These are phyloP conservation scores for Xylaria sp. DNA, from an alignment of 2,329 filamentous ascomycete genomes.

Conservation along the genomic window DNA sequence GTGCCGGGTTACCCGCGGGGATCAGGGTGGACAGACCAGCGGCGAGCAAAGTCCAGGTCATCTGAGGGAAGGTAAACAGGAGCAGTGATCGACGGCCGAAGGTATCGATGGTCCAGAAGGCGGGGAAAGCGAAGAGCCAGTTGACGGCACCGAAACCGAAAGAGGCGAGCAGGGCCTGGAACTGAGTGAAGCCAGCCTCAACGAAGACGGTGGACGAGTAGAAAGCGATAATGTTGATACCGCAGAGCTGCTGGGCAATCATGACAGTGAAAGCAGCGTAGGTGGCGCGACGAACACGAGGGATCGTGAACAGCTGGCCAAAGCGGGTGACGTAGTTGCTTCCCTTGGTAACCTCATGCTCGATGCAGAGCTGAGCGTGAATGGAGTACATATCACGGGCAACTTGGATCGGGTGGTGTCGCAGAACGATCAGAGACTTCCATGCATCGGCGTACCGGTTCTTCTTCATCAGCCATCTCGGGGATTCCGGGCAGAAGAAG, in stretches of 20 bases:
- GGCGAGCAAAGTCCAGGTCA: constrained; percentile 74
- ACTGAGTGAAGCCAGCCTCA: constrained; percentile 65
- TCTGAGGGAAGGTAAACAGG: constrained; percentile 74
- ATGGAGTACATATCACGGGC: constrained; percentile 73
- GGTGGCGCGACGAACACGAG: constrained; percentile 76
- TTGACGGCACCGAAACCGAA: constrained; percentile 74
- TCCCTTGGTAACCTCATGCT: constrained; percentile 61
- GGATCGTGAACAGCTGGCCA: constrained; percentile 74
- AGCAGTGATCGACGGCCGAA: constrained; percentile 71
- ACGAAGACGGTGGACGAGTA: constrained; percentile 74
- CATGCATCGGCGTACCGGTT: constrained; percentile 70
- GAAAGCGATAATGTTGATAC: constrained; percentile 79
- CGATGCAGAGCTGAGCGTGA: constrained; percentile 71
- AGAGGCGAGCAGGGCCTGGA: constrained; percentile 69
- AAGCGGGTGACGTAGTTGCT: constrained; percentile 72
- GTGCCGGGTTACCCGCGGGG: constrained; percentile 38
- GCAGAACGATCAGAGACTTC: constrained; percentile 62
- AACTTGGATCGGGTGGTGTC: constrained; percentile 66
- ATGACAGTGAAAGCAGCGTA: constrained; percentile 83
- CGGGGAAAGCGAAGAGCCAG: constrained; percentile 73
- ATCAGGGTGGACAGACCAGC: constrained; percentile 70
- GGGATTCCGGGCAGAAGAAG: constrained; percentile 74
- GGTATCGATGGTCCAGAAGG: constrained; percentile 74
- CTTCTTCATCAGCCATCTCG: constrained; percentile 76
- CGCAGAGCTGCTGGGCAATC: constrained; percentile 79